A percentile compares a stretch with the other conserved stretches of the same genome.
These are phyloP conservation scores for Saxophila tyrrhenica DNA, from an alignment of 495 filamentous ascomycete genomes.

Conservation along the genomic window DNA sequence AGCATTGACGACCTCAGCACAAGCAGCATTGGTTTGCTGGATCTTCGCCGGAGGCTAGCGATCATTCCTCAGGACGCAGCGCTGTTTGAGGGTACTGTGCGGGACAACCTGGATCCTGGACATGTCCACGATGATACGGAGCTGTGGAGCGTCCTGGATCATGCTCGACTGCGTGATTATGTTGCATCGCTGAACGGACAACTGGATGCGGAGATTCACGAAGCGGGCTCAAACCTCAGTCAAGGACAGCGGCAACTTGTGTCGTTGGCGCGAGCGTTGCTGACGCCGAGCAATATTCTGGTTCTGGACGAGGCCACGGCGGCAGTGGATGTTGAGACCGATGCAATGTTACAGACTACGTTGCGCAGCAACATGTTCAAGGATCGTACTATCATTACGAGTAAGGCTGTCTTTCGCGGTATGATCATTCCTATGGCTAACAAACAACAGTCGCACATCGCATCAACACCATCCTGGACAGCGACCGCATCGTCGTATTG, in stretches of 20 bases:
- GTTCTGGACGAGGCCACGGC: constrained; percentile 97
- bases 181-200: constrained; percentile 77
- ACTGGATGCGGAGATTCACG: constrained; percentile 79
- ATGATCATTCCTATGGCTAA: not conserved
- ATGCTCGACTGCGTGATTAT: constrained; percentile 87
- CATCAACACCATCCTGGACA: constrained; percentile 94
- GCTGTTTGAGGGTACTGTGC: constrained; percentile 88
- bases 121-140: constrained; percentile 96
- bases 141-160: constrained; percentile 93
- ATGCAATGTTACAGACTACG: constrained; percentile 66
- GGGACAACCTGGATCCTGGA: constrained; percentile 92
- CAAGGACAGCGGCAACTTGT: constrained; percentile 87
- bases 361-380: constrained; percentile 56
- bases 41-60: constrained; percentile 79
- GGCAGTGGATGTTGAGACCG: constrained; percentile 89
- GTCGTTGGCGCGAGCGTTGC: constrained; percentile 80
- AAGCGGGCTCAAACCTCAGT: constrained; percentile 81
- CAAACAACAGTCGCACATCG: constrained; percentile 58
- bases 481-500: constrained; percentile 80
- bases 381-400: constrained; percentile 93
- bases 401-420: not conserved
- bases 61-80: constrained; percentile 99
- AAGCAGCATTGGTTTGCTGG: constrained; percentile 77
- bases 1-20: constrained; percentile 84
- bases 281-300: constrained; percentile 93